A percentile compares a stretch with the other conserved stretches of the same genome.
Evolutionary conservation across 441 rosid species (phyloP).

Genomic region (Brassica balearica): DNA sequence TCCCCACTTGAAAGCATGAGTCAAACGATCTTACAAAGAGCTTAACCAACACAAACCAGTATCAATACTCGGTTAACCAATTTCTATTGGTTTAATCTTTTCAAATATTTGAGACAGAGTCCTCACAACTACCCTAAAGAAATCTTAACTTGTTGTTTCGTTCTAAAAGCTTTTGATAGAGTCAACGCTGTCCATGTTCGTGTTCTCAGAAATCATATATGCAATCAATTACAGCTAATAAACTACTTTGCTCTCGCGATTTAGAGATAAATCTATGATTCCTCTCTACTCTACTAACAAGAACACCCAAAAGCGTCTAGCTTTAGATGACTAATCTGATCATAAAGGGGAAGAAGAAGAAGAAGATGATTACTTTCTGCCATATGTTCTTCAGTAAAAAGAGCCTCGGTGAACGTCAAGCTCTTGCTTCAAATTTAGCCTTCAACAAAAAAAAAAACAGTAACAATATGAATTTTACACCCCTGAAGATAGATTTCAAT

Average conservation of each 20-base stretch:
- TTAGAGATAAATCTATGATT: neutral
- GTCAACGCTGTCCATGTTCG: constrained; percentile 10
- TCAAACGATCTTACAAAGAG: neutral
- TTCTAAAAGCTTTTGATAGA: constrained; percentile 3
- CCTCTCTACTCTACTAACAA: no score
- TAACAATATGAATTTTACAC: neutral
- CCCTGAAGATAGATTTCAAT: neutral
- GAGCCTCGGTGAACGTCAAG: no score
- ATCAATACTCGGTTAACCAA: neutral
- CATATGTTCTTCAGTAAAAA: constrained; percentile 25
- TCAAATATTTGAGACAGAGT: neutral
- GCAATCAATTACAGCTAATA: neutral
- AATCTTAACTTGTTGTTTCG: neutral
- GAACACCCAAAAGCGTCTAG: no score
- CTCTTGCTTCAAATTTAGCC: constrained; percentile 26
- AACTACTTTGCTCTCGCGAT: constrained; percentile 18
- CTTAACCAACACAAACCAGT: neutral
- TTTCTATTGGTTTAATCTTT: neutral
- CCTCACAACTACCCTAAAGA: neutral
- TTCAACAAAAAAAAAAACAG: neutral
- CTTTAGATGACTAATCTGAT: constrained; percentile 6
- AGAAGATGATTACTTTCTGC: constrained; percentile 34
- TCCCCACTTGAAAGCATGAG: neutral
- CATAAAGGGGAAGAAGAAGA: constrained; percentile 8
- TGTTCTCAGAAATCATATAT: neutral